Base-by-base conservation (phyloP, 345 rosid species). In the Schrenkiella parvula region DNA sequence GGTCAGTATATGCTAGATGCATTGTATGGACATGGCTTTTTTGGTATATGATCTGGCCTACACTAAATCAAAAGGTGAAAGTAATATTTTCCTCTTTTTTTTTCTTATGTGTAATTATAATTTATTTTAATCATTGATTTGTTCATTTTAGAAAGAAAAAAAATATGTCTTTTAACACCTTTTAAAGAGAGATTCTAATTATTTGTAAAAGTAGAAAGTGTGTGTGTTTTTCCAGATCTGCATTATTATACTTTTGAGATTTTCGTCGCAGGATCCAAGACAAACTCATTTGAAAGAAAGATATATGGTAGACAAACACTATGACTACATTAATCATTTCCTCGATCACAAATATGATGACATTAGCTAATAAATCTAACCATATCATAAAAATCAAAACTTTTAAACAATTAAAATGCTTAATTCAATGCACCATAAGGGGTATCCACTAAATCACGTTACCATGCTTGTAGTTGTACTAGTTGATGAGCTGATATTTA, bases 191-290 rank as follows among this genome's bases (percentile, higher is more conserved):
- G 17, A 8, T 31, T 46, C 14, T 25, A 64, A 11, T 4, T 10
- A 9, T 10, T 58, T 43, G 25, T 22, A 48, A 44, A 70, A 44
- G 38, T 3, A 51, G 13, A 19, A 9, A 14, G 18, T 18, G 38
- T 59, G 26, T n/a, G n/a, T n/a, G 26, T 52, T 61, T 65, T 42
- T 62, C 70, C 43, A 11, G 4, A 23, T 19, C 46, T 0, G 26
- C 46, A 73, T 56, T 25, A 65, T 65, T 35, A 46, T 10, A 18
- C 58, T 37, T 59, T 60, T 26, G 47, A 46, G 64, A 22, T 53
- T 53, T 53, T 54, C 26, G 64, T 54, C 9, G 48, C 19, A 64
- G 26, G 70, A 72, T 64, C 56, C 56, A 72, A 72, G 64, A 43
- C 29, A 63, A 41, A 72, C 44, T 52, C 70, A 64, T 43, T 64